Base-by-base conservation (phyloP, 495 filamentous ascomycete genomes). In the Aspergillus funiculosus region DNA sequence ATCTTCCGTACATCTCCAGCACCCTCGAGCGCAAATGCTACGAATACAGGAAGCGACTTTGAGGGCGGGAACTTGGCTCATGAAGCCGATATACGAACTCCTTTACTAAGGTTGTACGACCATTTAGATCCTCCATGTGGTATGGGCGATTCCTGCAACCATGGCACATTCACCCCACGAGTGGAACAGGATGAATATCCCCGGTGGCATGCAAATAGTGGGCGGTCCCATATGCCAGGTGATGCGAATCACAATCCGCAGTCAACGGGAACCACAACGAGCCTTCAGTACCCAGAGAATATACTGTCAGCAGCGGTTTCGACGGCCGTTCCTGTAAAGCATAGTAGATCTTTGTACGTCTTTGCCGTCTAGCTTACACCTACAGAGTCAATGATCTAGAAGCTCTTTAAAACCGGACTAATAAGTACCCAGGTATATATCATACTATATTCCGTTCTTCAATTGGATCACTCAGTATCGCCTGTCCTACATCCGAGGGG, bases 401-500 rank as follows among this genome's bases (percentile, higher is more conserved):
- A n/a, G 22, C 24, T 21, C 4, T 28, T 32, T 15, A 17, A 0
- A 9, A 21, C 17, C 9, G 22, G 5, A n/a, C 39, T 48, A 36
- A 43, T 21, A 24, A 4, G 15, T 20, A 6, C 40, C 13, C 28
- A 94, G 87, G 75, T 98, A 96, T 63, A 62, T 95, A 46, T 83
- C 81, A 0, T 97, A 99, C 67, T 97, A 99, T 61, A 74, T 99
- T 27, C 92, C 94, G 1, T 85, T 89, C 41, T 67, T 94, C 48
- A 85, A 82, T 43, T 99, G 92, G 92, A 80, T 92, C 24, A 68
- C 68, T 28, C 83, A 94, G 60, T 99, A 99, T 58, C 78, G 67
- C 48, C 85, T 77, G 80, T 76, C 77, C 4, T 94, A 82, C 61
- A 63, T 97, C 20, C 76, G 82, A 52, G 92, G 94, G 22, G 92